phyloP scores from a whole-genome alignment of 257 asterid genomes.

The Salvia rosmarinus region DNA sequence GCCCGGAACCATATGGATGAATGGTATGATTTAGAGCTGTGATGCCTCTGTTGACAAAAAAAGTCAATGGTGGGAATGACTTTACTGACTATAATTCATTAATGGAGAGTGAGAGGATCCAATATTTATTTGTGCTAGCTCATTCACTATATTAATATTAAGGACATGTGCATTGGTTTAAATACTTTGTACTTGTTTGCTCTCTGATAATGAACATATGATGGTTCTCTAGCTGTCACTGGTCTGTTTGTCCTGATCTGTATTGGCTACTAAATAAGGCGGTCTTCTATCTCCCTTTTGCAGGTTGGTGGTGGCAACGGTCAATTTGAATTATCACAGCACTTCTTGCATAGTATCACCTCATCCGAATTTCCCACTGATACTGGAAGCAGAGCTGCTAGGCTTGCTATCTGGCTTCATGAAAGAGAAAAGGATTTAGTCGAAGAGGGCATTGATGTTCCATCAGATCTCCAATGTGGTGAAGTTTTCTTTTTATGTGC shows the following conservation, averaged over 20 bases:
- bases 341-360: slow-evolving; percentile 69
- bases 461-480: slow-evolving; percentile 82
- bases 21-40: slow-evolving; percentile 3
- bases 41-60: slow-evolving; percentile 14
- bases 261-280: slow-evolving; percentile 26
- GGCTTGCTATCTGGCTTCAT: slow-evolving; percentile 72
- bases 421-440: slow-evolving; percentile 72
- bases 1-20: slow-evolving; percentile 11
- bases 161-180: background rate
- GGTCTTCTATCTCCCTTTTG: slow-evolving; percentile 35
- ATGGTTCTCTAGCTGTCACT: slow-evolving; percentile 21
- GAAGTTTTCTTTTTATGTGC: slow-evolving; percentile 75
- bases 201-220: slow-evolving; percentile 8
- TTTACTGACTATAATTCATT: background rate
- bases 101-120: background rate
- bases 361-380: slow-evolving; percentile 68
- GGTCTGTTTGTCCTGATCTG: slow-evolving; percentile 22
- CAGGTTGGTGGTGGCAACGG: slow-evolving; percentile 84
- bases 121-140: slow-evolving; percentile 18
- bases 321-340: slow-evolving; percentile 78
- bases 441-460: slow-evolving; percentile 71
- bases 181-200: slow-evolving; percentile 14
- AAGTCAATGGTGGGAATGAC: slow-evolving; percentile 25
- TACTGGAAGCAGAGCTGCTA: slow-evolving; percentile 80
- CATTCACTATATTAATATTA: slow-evolving; percentile 6